Evolutionary conservation across 2,329 filamentous ascomycete genomes (phyloP).

Genomic region (Dothidotthia symphoricarpi): DNA sequence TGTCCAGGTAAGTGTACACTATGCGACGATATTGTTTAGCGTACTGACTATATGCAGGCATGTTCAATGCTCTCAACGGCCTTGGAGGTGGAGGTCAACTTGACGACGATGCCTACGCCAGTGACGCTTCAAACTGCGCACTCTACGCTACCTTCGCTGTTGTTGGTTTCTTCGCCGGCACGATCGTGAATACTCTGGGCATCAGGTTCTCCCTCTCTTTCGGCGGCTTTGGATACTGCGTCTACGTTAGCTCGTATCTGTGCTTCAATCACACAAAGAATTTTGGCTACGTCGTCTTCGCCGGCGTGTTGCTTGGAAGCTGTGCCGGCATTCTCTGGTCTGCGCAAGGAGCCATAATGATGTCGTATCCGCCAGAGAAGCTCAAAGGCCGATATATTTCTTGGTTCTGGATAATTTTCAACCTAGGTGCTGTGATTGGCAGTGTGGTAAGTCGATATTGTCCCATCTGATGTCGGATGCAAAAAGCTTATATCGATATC

Average conservation of each 20-base stretch:
- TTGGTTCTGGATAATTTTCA: conserved; percentile 91
- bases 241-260: conserved; percentile 68
- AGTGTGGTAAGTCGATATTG: conserved; percentile 54
- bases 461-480: conserved; percentile 10
- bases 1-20: conserved; percentile 40
- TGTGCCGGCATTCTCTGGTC: conserved; percentile 77
- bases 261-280: conserved; percentile 65
- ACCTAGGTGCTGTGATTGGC: conserved; percentile 81
- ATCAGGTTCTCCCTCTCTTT: conserved; percentile 64
- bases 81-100: conserved; percentile 48
- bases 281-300: conserved; percentile 68
- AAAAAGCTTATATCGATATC: conserved; percentile 43
- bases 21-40: background rate
- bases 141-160: conserved; percentile 68
- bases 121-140: conserved; percentile 62
- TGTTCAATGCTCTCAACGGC: conserved; percentile 51
- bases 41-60: conserved; percentile 26
- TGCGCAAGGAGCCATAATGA: conserved; percentile 79
- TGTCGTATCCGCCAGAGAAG: conserved; percentile 76
- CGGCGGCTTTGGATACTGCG: conserved; percentile 70
- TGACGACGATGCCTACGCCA: conserved; percentile 49
- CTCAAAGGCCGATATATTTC: conserved; percentile 83
- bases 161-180: conserved; percentile 62
- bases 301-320: conserved; percentile 69
- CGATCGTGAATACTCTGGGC: conserved; percentile 70